A percentile compares a stretch with the other conserved stretches of the same genome.
These are phyloP conservation scores for Lunasporangiospora selenospora DNA, from an alignment of 192 early-diverging fungal species.

Conservation along the genomic window DNA sequence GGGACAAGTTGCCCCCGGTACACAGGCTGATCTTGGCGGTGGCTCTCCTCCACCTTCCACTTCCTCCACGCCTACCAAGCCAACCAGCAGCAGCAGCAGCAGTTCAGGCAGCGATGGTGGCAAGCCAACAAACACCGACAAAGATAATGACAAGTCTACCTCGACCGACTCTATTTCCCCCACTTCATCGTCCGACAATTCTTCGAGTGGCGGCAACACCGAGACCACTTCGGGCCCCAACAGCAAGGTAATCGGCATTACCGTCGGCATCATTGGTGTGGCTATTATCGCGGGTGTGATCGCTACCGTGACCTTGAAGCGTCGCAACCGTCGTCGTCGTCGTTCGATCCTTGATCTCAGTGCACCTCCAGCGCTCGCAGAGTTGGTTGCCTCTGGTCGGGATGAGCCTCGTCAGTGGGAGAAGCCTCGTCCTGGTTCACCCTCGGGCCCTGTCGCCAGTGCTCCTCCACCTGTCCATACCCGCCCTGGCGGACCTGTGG, in stretches of 20 bases:
- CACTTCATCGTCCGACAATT: conserved; percentile 22
- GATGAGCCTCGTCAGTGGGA: neutral
- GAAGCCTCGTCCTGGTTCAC: too few species aligned
- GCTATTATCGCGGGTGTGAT: conserved; percentile 17
- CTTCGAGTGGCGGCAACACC: neutral
- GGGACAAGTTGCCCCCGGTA: conserved; percentile 21
- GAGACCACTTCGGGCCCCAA: conserved; percentile 4
- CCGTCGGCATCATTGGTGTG: conserved; percentile 34
- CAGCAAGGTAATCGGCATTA: conserved; percentile 20
- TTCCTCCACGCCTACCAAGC: neutral
- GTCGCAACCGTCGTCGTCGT: conserved; percentile 34
- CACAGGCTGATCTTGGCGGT: conserved; percentile 16
- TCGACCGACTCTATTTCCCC: neutral
- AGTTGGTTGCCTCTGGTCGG: neutral
- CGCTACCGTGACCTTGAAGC: conserved; percentile 37
- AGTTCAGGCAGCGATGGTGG: conserved; percentile 3
- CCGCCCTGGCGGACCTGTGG: conserved; percentile 4
- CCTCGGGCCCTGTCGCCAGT: conserved; percentile 23
- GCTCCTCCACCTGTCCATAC: conserved; percentile 16
- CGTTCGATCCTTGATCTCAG: conserved; percentile 27
- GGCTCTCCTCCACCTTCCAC: neutral
- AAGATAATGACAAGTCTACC: neutral
- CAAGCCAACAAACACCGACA: neutral
- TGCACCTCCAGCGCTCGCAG: conserved; percentile 7
- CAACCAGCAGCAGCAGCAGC: neutral